These are phyloP conservation scores for Dryas alaskensis DNA, from an alignment of 306 rosid species.

Conservation along the genomic window DNA sequence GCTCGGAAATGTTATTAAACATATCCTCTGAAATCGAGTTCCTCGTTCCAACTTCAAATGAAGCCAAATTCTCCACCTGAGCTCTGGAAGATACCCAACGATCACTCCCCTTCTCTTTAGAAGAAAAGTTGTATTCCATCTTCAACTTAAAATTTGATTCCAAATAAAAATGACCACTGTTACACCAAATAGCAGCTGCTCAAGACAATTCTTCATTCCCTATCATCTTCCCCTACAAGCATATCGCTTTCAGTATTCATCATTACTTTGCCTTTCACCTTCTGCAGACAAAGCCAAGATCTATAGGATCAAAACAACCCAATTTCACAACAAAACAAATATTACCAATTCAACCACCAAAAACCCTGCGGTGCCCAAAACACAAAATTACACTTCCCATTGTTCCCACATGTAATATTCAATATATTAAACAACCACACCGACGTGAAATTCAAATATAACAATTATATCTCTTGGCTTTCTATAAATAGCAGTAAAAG, in stretches of 20 bases:
- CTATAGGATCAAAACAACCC: background rate
- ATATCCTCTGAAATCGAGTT: slow-evolving; percentile 45
- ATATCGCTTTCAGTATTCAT: background rate
- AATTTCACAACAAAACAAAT: slow-evolving; percentile 7
- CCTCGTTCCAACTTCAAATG: slow-evolving; percentile 41
- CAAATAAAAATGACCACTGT: slow-evolving; percentile 11
- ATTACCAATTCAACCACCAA: background rate
- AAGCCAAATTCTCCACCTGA: slow-evolving; percentile 41
- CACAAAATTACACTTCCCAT: slow-evolving; percentile 6
- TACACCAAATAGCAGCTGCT: slow-evolving; percentile 22
- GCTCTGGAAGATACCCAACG: slow-evolving; percentile 44
- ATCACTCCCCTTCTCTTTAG: slow-evolving; percentile 41
- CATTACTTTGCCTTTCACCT: background rate
- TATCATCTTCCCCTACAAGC: slow-evolving; percentile 12
- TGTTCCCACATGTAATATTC: background rate
- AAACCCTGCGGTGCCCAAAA: slow-evolving; percentile 16
- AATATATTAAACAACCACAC: background rate
- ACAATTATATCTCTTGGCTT: background rate
- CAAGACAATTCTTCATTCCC: slow-evolving; percentile 12
- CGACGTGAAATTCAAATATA: background rate
- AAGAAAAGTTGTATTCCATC: slow-evolving; percentile 52
- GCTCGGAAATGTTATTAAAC: slow-evolving; percentile 52
- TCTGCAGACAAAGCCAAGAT: background rate
- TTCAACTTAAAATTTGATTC: slow-evolving; percentile 24
- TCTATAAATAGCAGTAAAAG: background rate